Evolutionary conservation across 371 early-diverging fungal species (phyloP).

Genomic region (Mortierella sp.): DNA sequence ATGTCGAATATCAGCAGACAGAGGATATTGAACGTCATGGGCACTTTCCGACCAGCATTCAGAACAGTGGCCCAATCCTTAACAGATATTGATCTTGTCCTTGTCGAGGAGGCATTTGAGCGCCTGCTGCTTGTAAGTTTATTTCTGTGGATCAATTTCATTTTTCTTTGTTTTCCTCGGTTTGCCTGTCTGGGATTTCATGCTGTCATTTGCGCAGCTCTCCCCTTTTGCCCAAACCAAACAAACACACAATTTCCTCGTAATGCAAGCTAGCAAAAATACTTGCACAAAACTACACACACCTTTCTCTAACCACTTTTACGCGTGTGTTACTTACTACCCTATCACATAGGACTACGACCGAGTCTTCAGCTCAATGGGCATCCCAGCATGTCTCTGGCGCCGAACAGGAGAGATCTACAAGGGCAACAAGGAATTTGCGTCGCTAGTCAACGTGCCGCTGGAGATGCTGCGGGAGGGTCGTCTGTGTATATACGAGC

Average conservation of each 20-base stretch:
- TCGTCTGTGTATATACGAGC: slow-evolving; percentile 89
- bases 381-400: slow-evolving; percentile 95
- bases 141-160: background rate
- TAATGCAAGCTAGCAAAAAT: background rate
- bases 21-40: slow-evolving; percentile 88
- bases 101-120: slow-evolving; percentile 95
- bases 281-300: background rate
- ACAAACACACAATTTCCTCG: background rate
- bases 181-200: slow-evolving; percentile 1
- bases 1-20: slow-evolving; percentile 82
- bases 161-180: background rate
- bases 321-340: background rate
- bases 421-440: slow-evolving; percentile 95
- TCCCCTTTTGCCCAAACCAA: background rate
- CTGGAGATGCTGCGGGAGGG: slow-evolving; percentile 83
- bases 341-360: slow-evolving; percentile 81
- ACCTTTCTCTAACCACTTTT: background rate
- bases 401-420: slow-evolving; percentile 96
- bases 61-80: slow-evolving; percentile 87
- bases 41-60: slow-evolving; percentile 88
- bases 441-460: slow-evolving; percentile 87
- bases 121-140: slow-evolving; percentile 78
- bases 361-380: slow-evolving; percentile 94
- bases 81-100: slow-evolving; percentile 92
- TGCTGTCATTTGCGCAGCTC: background rate